A percentile compares a stretch with the other conserved stretches of the same genome.
phyloP scores from a whole-genome alignment of 805 yeast species.

The Pichia manshurica region DNA sequence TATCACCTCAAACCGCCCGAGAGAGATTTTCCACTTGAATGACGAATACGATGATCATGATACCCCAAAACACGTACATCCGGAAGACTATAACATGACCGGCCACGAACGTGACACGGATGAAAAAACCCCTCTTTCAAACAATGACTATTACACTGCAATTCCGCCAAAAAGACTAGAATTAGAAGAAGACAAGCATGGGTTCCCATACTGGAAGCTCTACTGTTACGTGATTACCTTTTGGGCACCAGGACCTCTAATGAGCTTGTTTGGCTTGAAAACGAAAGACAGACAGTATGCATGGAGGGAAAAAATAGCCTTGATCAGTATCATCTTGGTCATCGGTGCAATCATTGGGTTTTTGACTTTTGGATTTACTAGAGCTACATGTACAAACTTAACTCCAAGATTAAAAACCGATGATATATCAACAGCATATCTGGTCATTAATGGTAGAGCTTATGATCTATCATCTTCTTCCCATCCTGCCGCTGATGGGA shows the following conservation, averaged over 20 bases:
- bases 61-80: neutral
- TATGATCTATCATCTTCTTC: conserved; percentile 60
- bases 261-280: conserved; percentile 68
- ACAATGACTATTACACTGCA: conserved; percentile 15
- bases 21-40: conserved; percentile 41
- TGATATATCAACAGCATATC: conserved; percentile 51
- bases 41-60: conserved; percentile 37
- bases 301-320: conserved; percentile 94
- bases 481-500: conserved; percentile 83
- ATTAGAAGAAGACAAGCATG: conserved; percentile 19
- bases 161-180: conserved; percentile 22
- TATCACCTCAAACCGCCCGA: conserved; percentile 4
- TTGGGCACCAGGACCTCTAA: conserved; percentile 82
- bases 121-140: conserved; percentile 25
- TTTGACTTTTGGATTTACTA: conserved; percentile 85
- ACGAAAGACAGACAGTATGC: conserved; percentile 83
- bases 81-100: neutral
- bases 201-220: conserved; percentile 58
- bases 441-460: conserved; percentile 79
- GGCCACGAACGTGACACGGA: conserved; percentile 14
- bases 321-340: conserved; percentile 66
- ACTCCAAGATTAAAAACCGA: conserved; percentile 49
- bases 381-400: conserved; percentile 60
- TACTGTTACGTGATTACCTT: conserved; percentile 80
- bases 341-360: conserved; percentile 78